phyloP scores from a whole-genome alignment of 345 rosid genomes.

The Eucalyptus albens region DNA sequence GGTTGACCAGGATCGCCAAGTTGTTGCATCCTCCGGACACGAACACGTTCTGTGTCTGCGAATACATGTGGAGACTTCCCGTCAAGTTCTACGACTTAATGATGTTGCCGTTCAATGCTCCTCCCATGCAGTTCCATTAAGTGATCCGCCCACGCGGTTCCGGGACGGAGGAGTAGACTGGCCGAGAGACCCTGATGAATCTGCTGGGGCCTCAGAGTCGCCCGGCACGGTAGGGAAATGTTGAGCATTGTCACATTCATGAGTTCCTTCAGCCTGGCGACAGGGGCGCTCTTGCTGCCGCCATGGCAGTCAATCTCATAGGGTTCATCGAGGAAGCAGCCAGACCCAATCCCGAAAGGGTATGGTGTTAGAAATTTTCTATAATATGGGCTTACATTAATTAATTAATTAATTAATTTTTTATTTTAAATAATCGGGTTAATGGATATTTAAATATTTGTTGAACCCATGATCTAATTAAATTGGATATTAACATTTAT shows the following conservation, averaged over 20 bases:
- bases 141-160: not conserved
- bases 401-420: too few species aligned
- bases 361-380: too few species aligned
- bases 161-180: too few species aligned
- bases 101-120: not conserved
- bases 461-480: too few species aligned
- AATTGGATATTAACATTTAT: too few species aligned
- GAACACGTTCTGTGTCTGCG: not conserved
- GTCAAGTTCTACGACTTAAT: not conserved
- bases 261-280: not conserved
- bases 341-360: not conserved
- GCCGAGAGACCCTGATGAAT: not conserved
- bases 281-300: not conserved
- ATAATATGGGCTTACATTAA: too few species aligned
- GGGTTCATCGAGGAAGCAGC: not conserved
- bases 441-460: too few species aligned
- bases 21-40: not conserved
- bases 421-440: too few species aligned
- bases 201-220: not conserved
- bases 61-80: not conserved
- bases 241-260: not conserved
- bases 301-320: not conserved
- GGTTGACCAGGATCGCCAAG: not conserved
- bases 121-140: not conserved
- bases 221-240: not conserved